Evolutionary conservation across 192 early-diverging fungal genomes (phyloP).

Genomic region (Umbelopsis vinacea): DNA sequence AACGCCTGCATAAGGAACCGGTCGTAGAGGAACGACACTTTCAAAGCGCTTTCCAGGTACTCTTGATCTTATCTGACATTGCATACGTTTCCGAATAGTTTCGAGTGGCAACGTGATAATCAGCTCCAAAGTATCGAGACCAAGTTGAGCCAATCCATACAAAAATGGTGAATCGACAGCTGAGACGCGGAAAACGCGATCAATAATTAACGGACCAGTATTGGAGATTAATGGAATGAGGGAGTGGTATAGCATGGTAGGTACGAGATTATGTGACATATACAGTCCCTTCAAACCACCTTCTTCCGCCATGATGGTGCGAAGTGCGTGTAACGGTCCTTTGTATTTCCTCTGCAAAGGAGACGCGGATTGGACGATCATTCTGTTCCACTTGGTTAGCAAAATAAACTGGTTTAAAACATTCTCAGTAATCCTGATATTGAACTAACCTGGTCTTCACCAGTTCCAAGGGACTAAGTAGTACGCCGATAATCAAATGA

Average conservation of each 20-base stretch:
- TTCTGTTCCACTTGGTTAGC: slow-evolving; percentile 39
- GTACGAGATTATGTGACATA: slow-evolving; percentile 70
- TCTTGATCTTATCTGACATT: slow-evolving; percentile 75
- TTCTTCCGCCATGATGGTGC: slow-evolving; percentile 80
- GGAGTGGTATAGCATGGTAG: slow-evolving; percentile 81
- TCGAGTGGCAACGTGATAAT: slow-evolving; percentile 85
- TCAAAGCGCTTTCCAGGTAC: slow-evolving; percentile 60
- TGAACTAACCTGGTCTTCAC: slow-evolving; percentile 77
- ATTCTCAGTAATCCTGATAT: too few species aligned
- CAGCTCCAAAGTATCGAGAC: slow-evolving; percentile 72
- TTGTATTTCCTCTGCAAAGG: slow-evolving; percentile 81
- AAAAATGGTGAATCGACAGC: slow-evolving; percentile 65
- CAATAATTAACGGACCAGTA: slow-evolving; percentile 66
- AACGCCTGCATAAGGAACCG: slow-evolving; percentile 76
- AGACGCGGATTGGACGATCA: slow-evolving; percentile 83
- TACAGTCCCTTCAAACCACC: slow-evolving; percentile 73
- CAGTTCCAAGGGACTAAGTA: slow-evolving; percentile 91
- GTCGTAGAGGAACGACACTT: slow-evolving; percentile 66
- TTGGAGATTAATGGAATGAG: slow-evolving; percentile 75
- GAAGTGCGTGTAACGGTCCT: slow-evolving; percentile 77
- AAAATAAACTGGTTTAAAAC: too few species aligned
- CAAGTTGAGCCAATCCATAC: slow-evolving; percentile 64
- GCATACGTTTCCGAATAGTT: slow-evolving; percentile 82
- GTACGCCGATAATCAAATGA: slow-evolving; percentile 73
- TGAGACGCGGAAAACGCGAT: slow-evolving; percentile 63